Percentiles rank a stretch among this genome's conserved stretches.
phyloP scores from a whole-genome alignment of 495 filamentous ascomycete genomes.

The Neurospora discreta region DNA sequence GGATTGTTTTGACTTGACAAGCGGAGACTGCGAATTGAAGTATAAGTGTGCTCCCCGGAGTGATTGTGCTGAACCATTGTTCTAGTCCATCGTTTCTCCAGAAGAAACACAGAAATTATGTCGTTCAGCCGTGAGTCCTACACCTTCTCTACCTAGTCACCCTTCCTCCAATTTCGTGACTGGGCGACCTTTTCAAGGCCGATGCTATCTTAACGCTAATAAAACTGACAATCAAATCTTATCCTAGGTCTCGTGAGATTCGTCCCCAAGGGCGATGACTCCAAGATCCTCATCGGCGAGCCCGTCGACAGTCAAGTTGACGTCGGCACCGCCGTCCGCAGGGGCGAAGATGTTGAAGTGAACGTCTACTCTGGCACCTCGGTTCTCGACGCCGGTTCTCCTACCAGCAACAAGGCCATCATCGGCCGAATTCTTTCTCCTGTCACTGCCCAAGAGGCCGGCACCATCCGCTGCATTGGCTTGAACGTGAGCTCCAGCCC shows the following conservation, averaged over 20 bases:
- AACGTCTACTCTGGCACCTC: slow-evolving; percentile 45
- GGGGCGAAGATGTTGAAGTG: slow-evolving; percentile 44
- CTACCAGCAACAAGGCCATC: slow-evolving; percentile 36
- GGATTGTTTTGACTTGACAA: not conserved
- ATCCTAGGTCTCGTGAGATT: slow-evolving; percentile 48
- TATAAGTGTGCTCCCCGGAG: not conserved
- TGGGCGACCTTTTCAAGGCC: not conserved
- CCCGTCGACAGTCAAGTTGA: slow-evolving; percentile 41
- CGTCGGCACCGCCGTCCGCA: slow-evolving; percentile 43
- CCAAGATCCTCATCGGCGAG: slow-evolving; percentile 45
- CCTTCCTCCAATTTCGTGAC: not conserved
- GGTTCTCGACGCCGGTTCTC: slow-evolving; percentile 38
- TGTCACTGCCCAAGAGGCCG: slow-evolving; percentile 34
- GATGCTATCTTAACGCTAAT: not conserved
- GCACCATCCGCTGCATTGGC: slow-evolving; percentile 35
- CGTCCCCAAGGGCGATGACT: slow-evolving; percentile 39
- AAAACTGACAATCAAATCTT: not conserved
- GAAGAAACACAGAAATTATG: not conserved
- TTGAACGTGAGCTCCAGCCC: slow-evolving; percentile 27
- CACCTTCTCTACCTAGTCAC: no score
- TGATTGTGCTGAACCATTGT: not conserved
- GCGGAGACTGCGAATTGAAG: not conserved
- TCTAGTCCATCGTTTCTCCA: not conserved
- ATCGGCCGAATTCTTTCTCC: slow-evolving; percentile 47
- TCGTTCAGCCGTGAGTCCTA: not conserved